Base-by-base conservation (phyloP, 257 asterid genomes). In the Mitragyna speciosa region DNA sequence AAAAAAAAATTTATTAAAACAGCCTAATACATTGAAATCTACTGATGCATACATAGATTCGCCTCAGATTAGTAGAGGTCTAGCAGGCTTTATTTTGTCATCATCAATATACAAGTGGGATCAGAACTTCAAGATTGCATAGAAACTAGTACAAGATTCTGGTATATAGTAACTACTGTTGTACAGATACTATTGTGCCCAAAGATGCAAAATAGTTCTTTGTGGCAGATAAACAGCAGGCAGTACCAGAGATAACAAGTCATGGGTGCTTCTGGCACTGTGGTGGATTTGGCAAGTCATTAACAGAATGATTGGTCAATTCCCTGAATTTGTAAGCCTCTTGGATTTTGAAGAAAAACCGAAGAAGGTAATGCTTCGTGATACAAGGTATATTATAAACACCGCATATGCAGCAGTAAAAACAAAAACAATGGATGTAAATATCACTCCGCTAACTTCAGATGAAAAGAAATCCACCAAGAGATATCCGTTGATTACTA, bases 401-500 rank as follows among this genome's bases (percentile, higher is more conserved):
- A 65, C 77, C 54, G 82, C 80, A 48, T 85, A 85, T 16, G 45
- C 86, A 72, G 76, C 77, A 2, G 80, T 82, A 15, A 85, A 79
- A 33, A 45, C 48, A 12, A 43, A 67, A 49, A 82, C 77, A 0
- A 56, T 1, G 64, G 79, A 71, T 17, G 80, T 76, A 76, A 82
- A 63, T 49, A 52, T 26, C 2, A 74, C 69, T 85, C 88, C 88
- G 3, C 80, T 79, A 45, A 82, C 82, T 79, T 85, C 88, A 15
- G 78, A 16, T 11, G 80, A 36, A 28, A 85, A 79, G 81, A 85
- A 85, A 54, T 85, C 84, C 49, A 79, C 66, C 70, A 85, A 72
- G 17, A 85, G 82, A 72, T 85, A 85, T 63, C 88, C 88, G 11
- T 85, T 85, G 73, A 85, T 85, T 51, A 82, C 86, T 16, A 85